Conservation (phyloP, 2,329 filamentous ascomycete genomes). For the Nothomitra cinnamomea region DNA sequence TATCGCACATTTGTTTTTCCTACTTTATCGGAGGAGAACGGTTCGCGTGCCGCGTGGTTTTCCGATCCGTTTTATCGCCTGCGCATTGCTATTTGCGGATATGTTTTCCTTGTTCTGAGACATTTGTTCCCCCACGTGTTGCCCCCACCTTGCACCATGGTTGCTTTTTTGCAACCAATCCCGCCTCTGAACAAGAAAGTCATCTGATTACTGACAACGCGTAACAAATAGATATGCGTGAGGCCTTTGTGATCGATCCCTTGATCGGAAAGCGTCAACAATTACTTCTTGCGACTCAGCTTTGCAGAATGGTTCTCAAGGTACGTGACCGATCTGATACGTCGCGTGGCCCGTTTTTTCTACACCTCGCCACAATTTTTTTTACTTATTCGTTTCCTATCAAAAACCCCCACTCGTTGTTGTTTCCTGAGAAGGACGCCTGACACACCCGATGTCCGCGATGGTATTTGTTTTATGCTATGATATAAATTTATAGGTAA, state of each 20-base stretch:
- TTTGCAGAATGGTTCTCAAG: constrained; percentile 97
- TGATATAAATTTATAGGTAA: neutral
- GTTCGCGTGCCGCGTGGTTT: neutral
- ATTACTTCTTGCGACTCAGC: constrained; percentile 84
- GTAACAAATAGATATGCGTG: constrained; percentile 61
- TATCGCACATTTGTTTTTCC: constrained; percentile 7
- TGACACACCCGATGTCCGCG: too few relatives aligned
- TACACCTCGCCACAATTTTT: neutral
- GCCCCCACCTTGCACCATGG: neutral
- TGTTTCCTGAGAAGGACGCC: neutral
- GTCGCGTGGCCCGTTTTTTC: neutral
- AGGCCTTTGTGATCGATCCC: constrained; percentile 95
- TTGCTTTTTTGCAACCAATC: constrained; percentile 3
- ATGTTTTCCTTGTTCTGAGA: neutral
- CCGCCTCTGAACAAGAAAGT: neutral
- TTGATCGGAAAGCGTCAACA: constrained; percentile 97
- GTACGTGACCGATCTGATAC: constrained; percentile 24
- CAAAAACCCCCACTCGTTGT: neutral
- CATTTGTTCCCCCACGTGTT: neutral
- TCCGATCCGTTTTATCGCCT: neutral
- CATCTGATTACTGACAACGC: constrained; percentile 7
- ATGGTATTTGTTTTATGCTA: neutral
- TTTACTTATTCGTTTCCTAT: neutral
- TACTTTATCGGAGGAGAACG: neutral
- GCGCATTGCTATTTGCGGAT: neutral